Evolutionary conservation across 2,329 filamentous ascomycete species (phyloP), one percentile per base, ranked within the genome.

Genomic region (Stagonosporopsis chrysanthemi): DNA sequence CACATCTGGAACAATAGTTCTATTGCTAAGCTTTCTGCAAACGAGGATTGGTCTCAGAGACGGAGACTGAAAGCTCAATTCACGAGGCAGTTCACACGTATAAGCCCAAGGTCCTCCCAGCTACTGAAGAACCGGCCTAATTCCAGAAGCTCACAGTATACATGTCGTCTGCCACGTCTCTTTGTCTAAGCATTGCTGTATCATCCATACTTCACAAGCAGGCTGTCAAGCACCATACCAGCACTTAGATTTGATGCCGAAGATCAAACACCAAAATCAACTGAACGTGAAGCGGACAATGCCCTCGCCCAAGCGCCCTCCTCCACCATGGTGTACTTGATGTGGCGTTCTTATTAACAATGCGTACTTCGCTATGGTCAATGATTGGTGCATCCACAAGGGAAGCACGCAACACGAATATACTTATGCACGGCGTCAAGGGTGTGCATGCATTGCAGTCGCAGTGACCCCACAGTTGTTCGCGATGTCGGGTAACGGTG

Each of bases 61-160:
- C 49, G 15, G 61, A 64, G 11, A 63, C 53, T 22, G 52, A 23
- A 28, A 46, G 23, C 29, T 62, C 62, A 8, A 17, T 60, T 9
- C 40, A 61, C 4, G 49, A 54, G 29, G 43, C 57, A 12, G 38
- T 23, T 3, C 35, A 50, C 8, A 26, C 46, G 1, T 17, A 49
- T 36, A 48, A 47, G 12, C 38, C 51, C 4, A 47, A 48, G 15
- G 11, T 28, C 1, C 19, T 48, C 6, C 22, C 51, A 6, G 23
- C 15, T 23, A 42, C 38, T 5, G 38, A 48, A 33, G 51, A 22
- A 8, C 44, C 38, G 4, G 51, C 51, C 8, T 54, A 22, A n/a
- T 24, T 3, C 23, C 8, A 17, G 2, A 4, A 15, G 15, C 3
- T n/a, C 8, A 15, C 24, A 29, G 40, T 24, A 24, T 15, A 3